Base-by-base conservation (phyloP, 441 rosid genomes). In the Croton setiger region DNA sequence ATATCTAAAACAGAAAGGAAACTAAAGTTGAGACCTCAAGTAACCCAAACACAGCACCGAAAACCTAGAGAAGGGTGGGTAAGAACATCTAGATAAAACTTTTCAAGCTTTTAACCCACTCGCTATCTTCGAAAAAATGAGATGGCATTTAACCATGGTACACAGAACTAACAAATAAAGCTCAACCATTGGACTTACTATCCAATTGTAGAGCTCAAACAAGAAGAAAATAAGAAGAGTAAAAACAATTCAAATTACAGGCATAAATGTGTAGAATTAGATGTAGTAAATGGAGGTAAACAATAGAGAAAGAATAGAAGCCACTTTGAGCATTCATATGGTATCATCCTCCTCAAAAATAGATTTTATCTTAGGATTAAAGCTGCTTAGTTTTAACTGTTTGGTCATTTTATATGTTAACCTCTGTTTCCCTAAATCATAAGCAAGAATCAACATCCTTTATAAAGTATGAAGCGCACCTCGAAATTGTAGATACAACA, bases 401-500 rank as follows among this genome's bases (percentile, higher is more conserved):
- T 33, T 39, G 23, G 44, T 15, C 18, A 23, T 17, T 8, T 59
- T 59, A 60, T 47, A 52, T 5, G 48, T 64, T 64, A 58, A 51
- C 45, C 37, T 43, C 63, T 31, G 0, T 35, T 39, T 66, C 31
- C 45, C 60, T 23, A 44, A 10, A 23, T 65, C 66, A 33, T 37
- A 67, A 18, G 53, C 36, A 37, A 18, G 74, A 67, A 60, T 36
- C 23, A 15, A 12, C 45, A 21, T 60, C 52, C 33, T 17, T 20
- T 11, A 60, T 44, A 57, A 41, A 31, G 74, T 68, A 67, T 51
- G 54, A 67, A 66, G 20, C 59, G 64, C 74, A 88, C 99, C 97
- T 88, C 68, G 95, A 80, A 75, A 88, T 77, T 8, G 92, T 81
- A 73, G 76, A 72, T 78, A 86, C 84, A 76, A 95, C 93, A 79